Evolutionary conservation across 768 basidiomycete genomes (phyloP).

Genomic region (Rhizopogon sp.): DNA sequence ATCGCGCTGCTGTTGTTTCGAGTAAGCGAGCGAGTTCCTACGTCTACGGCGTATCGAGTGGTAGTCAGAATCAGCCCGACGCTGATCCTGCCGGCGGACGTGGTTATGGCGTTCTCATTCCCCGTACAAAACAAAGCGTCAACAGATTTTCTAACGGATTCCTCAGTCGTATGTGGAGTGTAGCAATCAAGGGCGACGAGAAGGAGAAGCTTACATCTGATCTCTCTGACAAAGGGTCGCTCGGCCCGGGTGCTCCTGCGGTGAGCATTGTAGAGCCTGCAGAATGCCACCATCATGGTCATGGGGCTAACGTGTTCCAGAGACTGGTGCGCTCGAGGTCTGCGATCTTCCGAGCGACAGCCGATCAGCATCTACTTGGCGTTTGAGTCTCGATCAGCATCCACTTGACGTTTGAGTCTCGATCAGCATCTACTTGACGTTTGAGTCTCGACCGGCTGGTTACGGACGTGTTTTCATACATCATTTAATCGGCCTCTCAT

Average conservation of each 20-base stretch:
- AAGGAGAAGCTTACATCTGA: slow-evolving; percentile 16
- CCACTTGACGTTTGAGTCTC: slow-evolving; percentile 21
- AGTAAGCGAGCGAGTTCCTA: slow-evolving; percentile 23
- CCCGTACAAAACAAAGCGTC: slow-evolving; percentile 29
- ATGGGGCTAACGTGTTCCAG: slow-evolving; percentile 31
- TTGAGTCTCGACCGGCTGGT: slow-evolving; percentile 15
- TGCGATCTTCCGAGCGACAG: slow-evolving; percentile 34
- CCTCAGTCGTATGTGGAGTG: slow-evolving; percentile 73
- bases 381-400: slow-evolving; percentile 19
- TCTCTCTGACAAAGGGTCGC: slow-evolving; percentile 3
- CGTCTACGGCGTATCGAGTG: slow-evolving; percentile 18
- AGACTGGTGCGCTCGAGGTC: slow-evolving; percentile 42
- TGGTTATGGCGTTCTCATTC: slow-evolving; percentile 5
- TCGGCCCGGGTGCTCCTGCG: slow-evolving; percentile 4
- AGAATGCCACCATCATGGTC: slow-evolving; percentile 19
- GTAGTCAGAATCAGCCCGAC: slow-evolving; percentile 10
- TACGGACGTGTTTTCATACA: slow-evolving; percentile 14
- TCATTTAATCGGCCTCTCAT: slow-evolving; percentile 17
- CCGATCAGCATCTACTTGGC: slow-evolving; percentile 20
- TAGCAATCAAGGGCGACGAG: slow-evolving; percentile 41
- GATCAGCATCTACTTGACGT: slow-evolving; percentile 23
- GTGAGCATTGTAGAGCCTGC: slow-evolving; percentile 23
- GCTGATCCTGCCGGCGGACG: slow-evolving; percentile 12
- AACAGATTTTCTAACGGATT: slow-evolving; percentile 45
- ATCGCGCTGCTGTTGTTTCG: slow-evolving; percentile 15